Conservation (phyloP, 2,329 filamentous ascomycete species). For the Trichoderma lentiforme region DNA sequence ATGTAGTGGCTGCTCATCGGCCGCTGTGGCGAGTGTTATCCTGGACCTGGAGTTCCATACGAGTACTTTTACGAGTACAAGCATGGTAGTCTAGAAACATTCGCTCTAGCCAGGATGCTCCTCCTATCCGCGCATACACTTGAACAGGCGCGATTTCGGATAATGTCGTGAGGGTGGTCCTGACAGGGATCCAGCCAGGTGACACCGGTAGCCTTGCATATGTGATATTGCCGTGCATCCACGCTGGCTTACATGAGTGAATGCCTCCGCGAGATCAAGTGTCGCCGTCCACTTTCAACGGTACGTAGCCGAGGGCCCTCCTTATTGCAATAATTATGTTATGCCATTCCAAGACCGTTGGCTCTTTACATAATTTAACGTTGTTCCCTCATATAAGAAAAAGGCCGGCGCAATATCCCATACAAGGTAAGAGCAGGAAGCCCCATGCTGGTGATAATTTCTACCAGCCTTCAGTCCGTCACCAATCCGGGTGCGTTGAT, state of each 20-base stretch:
- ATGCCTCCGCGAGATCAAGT: background rate
- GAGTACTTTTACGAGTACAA: background rate
- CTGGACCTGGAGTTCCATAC: background rate
- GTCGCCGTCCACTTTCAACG: constrained; percentile 2
- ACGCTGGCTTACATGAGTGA: background rate
- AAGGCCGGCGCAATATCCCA: background rate
- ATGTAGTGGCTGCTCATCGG: background rate
- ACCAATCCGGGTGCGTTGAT: background rate
- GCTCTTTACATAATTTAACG: background rate
- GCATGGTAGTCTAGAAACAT: background rate
- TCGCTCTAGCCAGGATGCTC: constrained; percentile 4
- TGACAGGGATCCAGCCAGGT: constrained; percentile 8
- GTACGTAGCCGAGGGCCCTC: background rate
- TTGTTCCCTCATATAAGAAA: background rate
- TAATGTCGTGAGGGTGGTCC: constrained; percentile 15
- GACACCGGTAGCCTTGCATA: constrained; percentile 17
- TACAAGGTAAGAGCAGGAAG: background rate
- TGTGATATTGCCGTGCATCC: constrained; percentile 17
- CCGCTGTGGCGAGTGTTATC: background rate
- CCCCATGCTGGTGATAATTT: background rate
- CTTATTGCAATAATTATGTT: background rate
- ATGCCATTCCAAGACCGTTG: background rate
- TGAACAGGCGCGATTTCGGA: constrained; percentile 4
- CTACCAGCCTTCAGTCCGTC: background rate
- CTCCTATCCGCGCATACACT: background rate